Percentiles rank a stretch among this genome's conserved stretches.
Conservation (phyloP, 805 yeast species). For the Candida vaughaniae region DNA sequence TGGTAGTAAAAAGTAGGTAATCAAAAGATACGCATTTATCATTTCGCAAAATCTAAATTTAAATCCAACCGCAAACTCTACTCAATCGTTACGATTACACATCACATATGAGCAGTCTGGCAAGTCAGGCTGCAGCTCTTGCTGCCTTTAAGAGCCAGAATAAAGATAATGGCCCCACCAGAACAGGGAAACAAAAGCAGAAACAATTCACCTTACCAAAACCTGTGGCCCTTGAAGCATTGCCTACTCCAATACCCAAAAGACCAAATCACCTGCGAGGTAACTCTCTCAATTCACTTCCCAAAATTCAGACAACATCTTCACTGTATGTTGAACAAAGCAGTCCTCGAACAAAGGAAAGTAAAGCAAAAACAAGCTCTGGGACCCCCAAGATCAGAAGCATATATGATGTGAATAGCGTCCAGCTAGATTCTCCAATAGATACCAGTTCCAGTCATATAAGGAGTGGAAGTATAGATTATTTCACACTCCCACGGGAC, state of each 20-base stretch:
- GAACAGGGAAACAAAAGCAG: too few relatives aligned
- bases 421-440: not conserved
- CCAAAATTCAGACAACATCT: constrained; percentile 4
- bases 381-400: constrained; percentile 4
- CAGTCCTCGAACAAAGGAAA: too few relatives aligned
- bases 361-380: too few relatives aligned
- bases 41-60: not conserved
- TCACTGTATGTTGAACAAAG: too few relatives aligned
- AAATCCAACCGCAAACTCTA: not conserved
- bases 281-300: constrained; percentile 10
- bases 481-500: constrained; percentile 6
- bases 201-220: constrained; percentile 6
- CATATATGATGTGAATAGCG: constrained; percentile 13
- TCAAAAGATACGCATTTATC: not conserved
- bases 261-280: too few relatives aligned
- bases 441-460: not conserved
- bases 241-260: constrained; percentile 7
- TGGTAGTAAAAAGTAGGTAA: constrained; percentile 19
- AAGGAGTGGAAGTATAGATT: constrained; percentile 3
- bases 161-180: not conserved
- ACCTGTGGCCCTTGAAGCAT: constrained; percentile 3
- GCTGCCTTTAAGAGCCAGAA: constrained; percentile 35
- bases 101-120: constrained; percentile 13
- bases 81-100: not conserved
- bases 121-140: constrained; percentile 43